Conservation (phyloP, 305 asterid species). For the Fraxinus sp. region DNA sequence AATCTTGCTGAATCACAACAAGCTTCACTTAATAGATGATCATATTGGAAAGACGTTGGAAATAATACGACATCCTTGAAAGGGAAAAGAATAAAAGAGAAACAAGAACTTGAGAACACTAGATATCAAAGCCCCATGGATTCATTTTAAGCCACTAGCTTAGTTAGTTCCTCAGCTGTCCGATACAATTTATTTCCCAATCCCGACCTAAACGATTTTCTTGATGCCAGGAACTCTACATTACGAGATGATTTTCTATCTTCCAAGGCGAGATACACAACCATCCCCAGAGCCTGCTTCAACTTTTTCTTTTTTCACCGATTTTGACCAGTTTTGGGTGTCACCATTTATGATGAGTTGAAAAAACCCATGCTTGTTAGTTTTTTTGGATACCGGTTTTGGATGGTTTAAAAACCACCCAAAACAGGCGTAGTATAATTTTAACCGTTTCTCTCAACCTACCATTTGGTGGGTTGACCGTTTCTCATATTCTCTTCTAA, state of each 20-base stretch:
- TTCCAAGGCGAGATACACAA: not conserved
- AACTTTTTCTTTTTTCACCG: not conserved
- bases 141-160: not conserved
- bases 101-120: not conserved
- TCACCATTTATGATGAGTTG: not conserved
- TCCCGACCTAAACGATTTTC: not conserved
- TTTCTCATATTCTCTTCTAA: not conserved
- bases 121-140: not conserved
- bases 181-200: not conserved
- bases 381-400: not conserved
- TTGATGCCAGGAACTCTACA: not conserved
- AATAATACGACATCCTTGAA: not conserved
- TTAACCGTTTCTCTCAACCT: not conserved
- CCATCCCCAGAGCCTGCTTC: not conserved
- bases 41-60: not conserved
- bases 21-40: slow-evolving; percentile 20
- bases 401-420: not conserved
- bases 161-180: not conserved
- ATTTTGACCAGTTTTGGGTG: not conserved
- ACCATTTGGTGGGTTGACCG: not conserved
- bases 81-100: not conserved
- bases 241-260: not conserved
- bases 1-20: slow-evolving; percentile 62
- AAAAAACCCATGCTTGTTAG: not conserved
- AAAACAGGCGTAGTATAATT: not conserved